These are phyloP conservation scores for Boletus tylopilopsis DNA, from an alignment of 768 basidiomycete species.

Conservation along the genomic window DNA sequence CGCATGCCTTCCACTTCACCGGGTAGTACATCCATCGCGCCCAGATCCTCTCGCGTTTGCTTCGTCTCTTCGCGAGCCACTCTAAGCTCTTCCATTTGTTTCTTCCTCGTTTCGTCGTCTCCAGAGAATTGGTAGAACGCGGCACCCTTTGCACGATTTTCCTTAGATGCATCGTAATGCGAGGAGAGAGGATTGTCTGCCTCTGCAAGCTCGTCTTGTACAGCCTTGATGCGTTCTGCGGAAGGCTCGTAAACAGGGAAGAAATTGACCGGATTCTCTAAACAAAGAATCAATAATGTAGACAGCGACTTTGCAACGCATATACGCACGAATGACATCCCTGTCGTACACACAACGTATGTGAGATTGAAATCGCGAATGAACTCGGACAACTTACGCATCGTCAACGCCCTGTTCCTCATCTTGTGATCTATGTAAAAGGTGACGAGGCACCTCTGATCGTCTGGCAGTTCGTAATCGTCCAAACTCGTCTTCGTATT, in stretches of 20 bases:
- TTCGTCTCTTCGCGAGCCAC: constrained; percentile 69
- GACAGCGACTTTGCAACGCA: not conserved
- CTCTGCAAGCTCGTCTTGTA: constrained; percentile 67
- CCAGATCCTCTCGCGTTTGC: constrained; percentile 52
- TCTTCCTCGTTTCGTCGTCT: constrained; percentile 73
- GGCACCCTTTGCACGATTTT: constrained; percentile 86
- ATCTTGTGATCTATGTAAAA: constrained; percentile 44
- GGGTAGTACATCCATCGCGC: constrained; percentile 56
- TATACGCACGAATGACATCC: constrained; percentile 52
- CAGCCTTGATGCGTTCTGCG: constrained; percentile 71
- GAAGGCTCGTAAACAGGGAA: constrained; percentile 90
- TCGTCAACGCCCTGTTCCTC: constrained; percentile 44
- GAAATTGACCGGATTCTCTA: constrained; percentile 78
- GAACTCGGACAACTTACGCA: constrained; percentile 40
- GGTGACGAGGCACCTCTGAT: constrained; percentile 74
- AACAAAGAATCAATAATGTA: not conserved
- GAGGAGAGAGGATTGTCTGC: constrained; percentile 61
- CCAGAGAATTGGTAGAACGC: constrained; percentile 89
- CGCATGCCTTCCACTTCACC: constrained; percentile 81
- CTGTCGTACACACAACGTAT: constrained; percentile 30
- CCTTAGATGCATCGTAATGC: constrained; percentile 80
- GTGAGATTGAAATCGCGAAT: constrained; percentile 1
- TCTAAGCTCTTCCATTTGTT: constrained; percentile 82
- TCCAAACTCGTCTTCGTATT: constrained; percentile 87
- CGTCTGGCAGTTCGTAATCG: constrained; percentile 63